Evolutionary conservation across 352 stramenopile species (phyloP), one percentile per base, ranked within the genome.

Genomic region (Albugo laibachii): DNA sequence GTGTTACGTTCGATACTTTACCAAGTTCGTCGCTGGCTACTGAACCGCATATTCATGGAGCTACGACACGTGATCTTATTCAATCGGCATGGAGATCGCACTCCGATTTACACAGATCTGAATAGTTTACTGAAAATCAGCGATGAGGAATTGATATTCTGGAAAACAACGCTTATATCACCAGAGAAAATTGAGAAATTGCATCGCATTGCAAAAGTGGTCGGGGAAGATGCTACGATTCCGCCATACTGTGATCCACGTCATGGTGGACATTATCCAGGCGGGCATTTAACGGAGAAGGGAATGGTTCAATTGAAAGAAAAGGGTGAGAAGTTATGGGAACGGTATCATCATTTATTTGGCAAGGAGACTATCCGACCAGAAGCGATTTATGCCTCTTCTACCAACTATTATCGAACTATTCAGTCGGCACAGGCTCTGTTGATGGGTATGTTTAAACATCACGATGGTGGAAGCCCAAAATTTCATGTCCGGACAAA

Each of bases 41-140:
- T 31, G 24, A 31, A 31, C 24, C 24, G 24, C 24, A 31, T 31
- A 8, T 8, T 31, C 24, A 31, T 31, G 24, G 24, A 31, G 53
- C 58, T 85, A 31, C 46, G 63, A 40, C 75, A 88, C 36, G 67
- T 88, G 54, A 38, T 74, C n/a, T 63, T 73, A 47, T 54, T 83
- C 50, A 85, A 85, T 47, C 75, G 75, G 12, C 75, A 87, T 52
- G 75, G 75, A 37, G 75, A 87, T 47, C 66, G 75, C 13, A 82
- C 75, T n/a, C 75, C 75, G 3, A 77, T 87, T 18, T 48, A 62
- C 43, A 38, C 47, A 11, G 18, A 53, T 24, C 38, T 47, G 21
- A 55, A 55, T 16, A 49, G 45, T 39, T 58, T 57, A 19, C 42
- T 65, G 27, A 36, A 47, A 39, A 45, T 56, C 14, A 45, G 46